phyloP scores from a whole-genome alignment of 305 asterid species.

The Solanum hybrid region DNA sequence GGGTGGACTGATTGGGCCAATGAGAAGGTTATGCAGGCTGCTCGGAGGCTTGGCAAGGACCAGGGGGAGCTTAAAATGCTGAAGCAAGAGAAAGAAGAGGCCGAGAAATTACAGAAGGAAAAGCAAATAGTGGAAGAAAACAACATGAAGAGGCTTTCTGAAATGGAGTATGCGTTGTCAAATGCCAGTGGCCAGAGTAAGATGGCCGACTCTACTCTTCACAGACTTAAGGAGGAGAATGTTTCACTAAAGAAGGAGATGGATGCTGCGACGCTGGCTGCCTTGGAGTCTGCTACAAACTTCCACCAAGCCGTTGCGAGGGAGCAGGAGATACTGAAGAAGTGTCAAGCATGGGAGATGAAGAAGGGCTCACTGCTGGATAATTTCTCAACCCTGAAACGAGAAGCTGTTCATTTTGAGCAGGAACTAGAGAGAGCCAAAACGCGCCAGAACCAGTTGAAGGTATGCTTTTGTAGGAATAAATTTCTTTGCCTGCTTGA shows the following conservation, averaged over 20 bases:
- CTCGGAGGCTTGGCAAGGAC: conserved; percentile 57
- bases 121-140: conserved; percentile 48
- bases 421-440: conserved; percentile 32
- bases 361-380: conserved; percentile 35
- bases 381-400: conserved; percentile 28
- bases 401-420: conserved; percentile 18
- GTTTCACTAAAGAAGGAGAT: conserved; percentile 24
- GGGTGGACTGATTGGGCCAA: conserved; percentile 69
- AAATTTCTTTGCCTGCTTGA: conserved; percentile 5
- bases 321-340: conserved; percentile 53
- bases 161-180: conserved; percentile 50
- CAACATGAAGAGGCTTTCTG: conserved; percentile 42
- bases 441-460: conserved; percentile 37
- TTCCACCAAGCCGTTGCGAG: conserved; percentile 34
- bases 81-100: conserved; percentile 58
- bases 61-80: conserved; percentile 50
- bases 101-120: conserved; percentile 46
- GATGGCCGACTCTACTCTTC: conserved; percentile 27
- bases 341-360: conserved; percentile 25
- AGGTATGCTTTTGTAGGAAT: conserved; percentile 39
- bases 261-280: conserved; percentile 36
- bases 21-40: conserved; percentile 68
- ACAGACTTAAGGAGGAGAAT: conserved; percentile 46
- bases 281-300: conserved; percentile 22
- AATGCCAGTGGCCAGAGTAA: conserved; percentile 38